Evolutionary conservation across 768 basidiomycete species (phyloP), one percentile per base, ranked within the genome.

Genomic region (Nidularia sp.): DNA sequence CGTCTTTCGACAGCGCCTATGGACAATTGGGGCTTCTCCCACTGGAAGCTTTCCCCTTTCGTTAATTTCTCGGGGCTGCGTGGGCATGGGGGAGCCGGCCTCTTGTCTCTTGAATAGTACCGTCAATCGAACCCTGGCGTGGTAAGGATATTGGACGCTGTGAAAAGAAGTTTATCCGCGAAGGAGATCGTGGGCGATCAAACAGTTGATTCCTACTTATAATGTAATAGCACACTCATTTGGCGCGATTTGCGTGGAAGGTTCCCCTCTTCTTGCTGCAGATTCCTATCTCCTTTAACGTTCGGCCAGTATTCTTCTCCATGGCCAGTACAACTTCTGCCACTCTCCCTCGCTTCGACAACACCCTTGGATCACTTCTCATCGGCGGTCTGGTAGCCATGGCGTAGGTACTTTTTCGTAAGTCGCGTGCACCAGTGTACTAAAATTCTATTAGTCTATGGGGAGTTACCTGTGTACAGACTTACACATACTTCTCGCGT

Each of bases 381-480:
- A 51, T 84, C 3, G 83, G 82, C 4, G 77, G 78, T 4, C 67
- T 84, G 47, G 56, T 76, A 29, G 78, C 80, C 10, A 72, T 79
- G 62, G 75, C 76, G 83, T 84, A 58, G 52, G 78, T 65, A n/a
- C 2, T 12, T 41, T 51, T 50, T 42, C 1, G 18, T 22, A 12
- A 6, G 18, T 39, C 9, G 5, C 33, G 6, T 13, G 31, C 12
- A 47, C 13, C 43, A 2, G 2, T 32, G 15, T 25, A 48, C 33
- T 15, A 33, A 35, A 13, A 9, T 6, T 32, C 10, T 10, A 50
- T 8, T 50, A 84, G 82, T n/a, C 63, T 84, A n/a, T 84, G 76
- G 73, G 83, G 83, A 2, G 63, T 83, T 6, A 81, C 79, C 6
- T 81, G 75, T 53, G 67, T 76, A 10, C 83, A 84, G 58, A 76